Evolutionary conservation across 2,329 filamentous ascomycete species (phyloP).

Genomic region (Fusarium chaquense): DNA sequence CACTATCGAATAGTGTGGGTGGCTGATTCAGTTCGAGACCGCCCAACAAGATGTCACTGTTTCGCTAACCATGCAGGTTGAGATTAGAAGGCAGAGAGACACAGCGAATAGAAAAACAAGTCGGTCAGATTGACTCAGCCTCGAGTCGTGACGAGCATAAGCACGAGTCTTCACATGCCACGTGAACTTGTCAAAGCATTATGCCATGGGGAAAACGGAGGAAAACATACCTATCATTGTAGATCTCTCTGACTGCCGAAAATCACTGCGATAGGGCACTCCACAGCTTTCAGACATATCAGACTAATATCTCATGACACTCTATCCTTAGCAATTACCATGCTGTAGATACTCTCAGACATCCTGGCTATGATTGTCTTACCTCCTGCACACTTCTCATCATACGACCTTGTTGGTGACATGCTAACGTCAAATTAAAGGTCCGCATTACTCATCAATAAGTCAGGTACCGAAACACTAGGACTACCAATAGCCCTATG

Average conservation of each 20-base stretch:
- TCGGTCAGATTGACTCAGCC: background rate
- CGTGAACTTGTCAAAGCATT: background rate
- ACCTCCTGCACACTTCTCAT: background rate
- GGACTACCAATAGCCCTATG: conserved; percentile 7
- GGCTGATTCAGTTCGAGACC: conserved; percentile 17
- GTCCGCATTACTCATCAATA: background rate
- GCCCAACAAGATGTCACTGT: background rate
- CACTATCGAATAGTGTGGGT: conserved; percentile 7
- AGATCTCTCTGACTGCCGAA: background rate
- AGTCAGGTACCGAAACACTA: conserved; percentile 11
- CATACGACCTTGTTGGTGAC: background rate
- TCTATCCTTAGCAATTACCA: background rate
- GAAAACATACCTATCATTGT: background rate
- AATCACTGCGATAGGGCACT: background rate
- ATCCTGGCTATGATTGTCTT: too few relatives aligned
- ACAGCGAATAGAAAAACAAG: background rate
- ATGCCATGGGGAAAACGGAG: background rate
- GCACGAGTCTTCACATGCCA: background rate
- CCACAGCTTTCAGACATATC: background rate
- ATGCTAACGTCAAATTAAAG: conserved; percentile 2
- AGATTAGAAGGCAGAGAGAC: background rate
- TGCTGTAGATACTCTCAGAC: background rate
- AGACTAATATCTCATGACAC: background rate
- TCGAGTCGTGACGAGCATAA: background rate
- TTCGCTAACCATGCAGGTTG: background rate